A percentile compares a stretch with the other conserved stretches of the same genome.
phyloP scores from a whole-genome alignment of 352 stramenopile species.

The Phytophthora hibernalis region DNA sequence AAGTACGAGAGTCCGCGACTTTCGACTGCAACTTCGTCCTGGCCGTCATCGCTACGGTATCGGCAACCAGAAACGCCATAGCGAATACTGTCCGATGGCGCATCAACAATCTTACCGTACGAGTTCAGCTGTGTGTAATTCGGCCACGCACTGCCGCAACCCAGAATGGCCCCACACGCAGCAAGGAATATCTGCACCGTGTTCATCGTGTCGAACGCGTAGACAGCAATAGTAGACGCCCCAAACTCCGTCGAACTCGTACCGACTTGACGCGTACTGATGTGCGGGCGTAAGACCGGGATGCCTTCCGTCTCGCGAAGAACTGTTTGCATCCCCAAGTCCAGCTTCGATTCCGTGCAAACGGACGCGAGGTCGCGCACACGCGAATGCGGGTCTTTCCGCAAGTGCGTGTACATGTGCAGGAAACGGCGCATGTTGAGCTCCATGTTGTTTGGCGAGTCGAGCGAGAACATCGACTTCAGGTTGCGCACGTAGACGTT shows the following conservation, averaged over 20 bases:
- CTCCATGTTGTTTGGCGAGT: slow-evolving; percentile 25
- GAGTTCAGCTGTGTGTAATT: slow-evolving; percentile 40
- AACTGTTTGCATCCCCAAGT: slow-evolving; percentile 42
- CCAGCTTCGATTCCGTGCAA: slow-evolving; percentile 40
- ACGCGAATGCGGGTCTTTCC: slow-evolving; percentile 37
- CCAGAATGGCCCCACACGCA: slow-evolving; percentile 36
- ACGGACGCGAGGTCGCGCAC: slow-evolving; percentile 29
- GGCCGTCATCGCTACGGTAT: slow-evolving; percentile 40
- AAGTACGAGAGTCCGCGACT: slow-evolving; percentile 44
- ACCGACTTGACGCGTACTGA: slow-evolving; percentile 33
- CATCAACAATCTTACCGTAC: slow-evolving; percentile 37
- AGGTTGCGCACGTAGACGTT: slow-evolving; percentile 51
- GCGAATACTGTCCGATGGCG: slow-evolving; percentile 35
- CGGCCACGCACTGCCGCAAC: slow-evolving; percentile 34
- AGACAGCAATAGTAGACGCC: slow-evolving; percentile 37
- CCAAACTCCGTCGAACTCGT: slow-evolving; percentile 43
- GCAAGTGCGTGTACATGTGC: slow-evolving; percentile 44
- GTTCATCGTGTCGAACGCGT: slow-evolving; percentile 49
- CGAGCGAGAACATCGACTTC: slow-evolving; percentile 39
- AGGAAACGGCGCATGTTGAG: slow-evolving; percentile 41
- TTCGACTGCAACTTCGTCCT: slow-evolving; percentile 38
- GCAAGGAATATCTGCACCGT: slow-evolving; percentile 47
- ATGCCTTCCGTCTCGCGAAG: slow-evolving; percentile 42
- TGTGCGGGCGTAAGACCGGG: slow-evolving; percentile 31
- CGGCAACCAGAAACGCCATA: slow-evolving; percentile 39